Base-by-base conservation (phyloP, 2,329 filamentous ascomycete species). In the Cephalotrichum gorgonifer region DNA sequence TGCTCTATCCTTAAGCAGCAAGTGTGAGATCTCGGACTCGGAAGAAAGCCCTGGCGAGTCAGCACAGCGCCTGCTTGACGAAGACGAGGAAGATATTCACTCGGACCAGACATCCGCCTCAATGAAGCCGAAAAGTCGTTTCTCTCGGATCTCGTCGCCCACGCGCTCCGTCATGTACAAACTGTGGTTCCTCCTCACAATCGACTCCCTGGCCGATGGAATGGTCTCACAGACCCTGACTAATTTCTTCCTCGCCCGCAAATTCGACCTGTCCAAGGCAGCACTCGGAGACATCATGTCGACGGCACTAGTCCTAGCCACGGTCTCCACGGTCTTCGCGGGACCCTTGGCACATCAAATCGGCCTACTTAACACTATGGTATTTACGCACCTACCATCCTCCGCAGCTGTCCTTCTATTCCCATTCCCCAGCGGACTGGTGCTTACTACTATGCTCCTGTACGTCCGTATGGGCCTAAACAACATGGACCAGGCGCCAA, bases 401-500 rank as follows among this genome's bases (percentile, higher is more conserved):
- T 83, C 79, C 0, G 67, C 76, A 0, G 77, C 80, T 0, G 76
- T 83, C 1, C 57, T 81, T 3, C 57, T 83, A 5, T 82, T 85
- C 48, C 79, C 81, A 0, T 57, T 75, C 1, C 76, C 81, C 0
- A 64, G 63, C 6, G 66, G 63, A 2, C 64, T 82, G 2, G 69
- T 69, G 35, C 57, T 77, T 39, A 76, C 78, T 0, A 72, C 78
- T 1, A 66, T 66, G 0, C 65, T 85, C 0, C 64, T 86, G 1
- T 68, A 83, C 25, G 60, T 85, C 20, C 72, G 81, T 5, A 70
- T 79, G 3, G 78, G 78, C 0, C 65, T 85, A 42, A 85, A 85
- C 56, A 80, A 75, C 53, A 84, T 86, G 79, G 82, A 85, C 53
- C 81, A 85, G 64, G 81, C 78, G 0, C 82, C 82, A 0, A 70